These are phyloP conservation scores for Waitea zeae DNA, from an alignment of 1,284 basidiomycete species.

Conservation along the genomic window DNA sequence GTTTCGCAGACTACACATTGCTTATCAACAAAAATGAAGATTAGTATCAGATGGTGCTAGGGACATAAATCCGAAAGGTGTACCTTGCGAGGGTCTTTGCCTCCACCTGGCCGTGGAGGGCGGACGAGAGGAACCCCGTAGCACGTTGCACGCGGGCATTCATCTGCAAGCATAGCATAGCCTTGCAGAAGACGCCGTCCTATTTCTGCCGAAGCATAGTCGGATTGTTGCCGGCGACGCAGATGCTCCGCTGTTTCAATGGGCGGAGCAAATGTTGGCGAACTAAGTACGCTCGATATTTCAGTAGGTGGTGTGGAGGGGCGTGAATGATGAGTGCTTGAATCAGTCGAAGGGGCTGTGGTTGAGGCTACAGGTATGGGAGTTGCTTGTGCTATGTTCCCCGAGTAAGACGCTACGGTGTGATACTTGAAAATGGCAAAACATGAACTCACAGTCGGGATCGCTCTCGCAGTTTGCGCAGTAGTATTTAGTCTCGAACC, in stretches of 20 bases:
- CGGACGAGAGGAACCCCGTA: slow-evolving; percentile 60
- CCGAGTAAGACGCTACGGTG: too few relatives aligned
- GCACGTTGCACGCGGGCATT: slow-evolving; percentile 50
- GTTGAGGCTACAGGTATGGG: too few relatives aligned
- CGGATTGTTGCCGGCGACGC: slow-evolving; percentile 61
- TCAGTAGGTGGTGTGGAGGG: slow-evolving; percentile 63
- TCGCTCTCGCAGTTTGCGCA: slow-evolving; percentile 43
- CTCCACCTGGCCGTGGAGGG: slow-evolving; percentile 43
- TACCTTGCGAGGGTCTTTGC: slow-evolving; percentile 45
- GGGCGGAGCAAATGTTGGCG: slow-evolving; percentile 40
- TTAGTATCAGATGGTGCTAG: not conserved
- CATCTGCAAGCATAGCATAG: slow-evolving; percentile 74
- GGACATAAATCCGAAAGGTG: slow-evolving; percentile 13
- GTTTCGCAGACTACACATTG: slow-evolving; percentile 63
- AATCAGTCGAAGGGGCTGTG: too few relatives aligned
- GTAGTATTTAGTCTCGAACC: slow-evolving; percentile 26
- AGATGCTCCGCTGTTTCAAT: slow-evolving; percentile 44
- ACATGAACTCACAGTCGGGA: too few relatives aligned
- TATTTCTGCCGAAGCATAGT: slow-evolving; percentile 60
- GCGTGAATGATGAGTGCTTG: slow-evolving; percentile 32
- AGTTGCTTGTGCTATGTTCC: too few relatives aligned
- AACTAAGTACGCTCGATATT: slow-evolving; percentile 37
- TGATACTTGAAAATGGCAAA: too few relatives aligned
- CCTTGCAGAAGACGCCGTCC: slow-evolving; percentile 60
- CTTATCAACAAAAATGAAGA: slow-evolving; percentile 16